phyloP scores from a whole-genome alignment of 257 asterid genomes.

The Nicotiana tabacum region DNA sequence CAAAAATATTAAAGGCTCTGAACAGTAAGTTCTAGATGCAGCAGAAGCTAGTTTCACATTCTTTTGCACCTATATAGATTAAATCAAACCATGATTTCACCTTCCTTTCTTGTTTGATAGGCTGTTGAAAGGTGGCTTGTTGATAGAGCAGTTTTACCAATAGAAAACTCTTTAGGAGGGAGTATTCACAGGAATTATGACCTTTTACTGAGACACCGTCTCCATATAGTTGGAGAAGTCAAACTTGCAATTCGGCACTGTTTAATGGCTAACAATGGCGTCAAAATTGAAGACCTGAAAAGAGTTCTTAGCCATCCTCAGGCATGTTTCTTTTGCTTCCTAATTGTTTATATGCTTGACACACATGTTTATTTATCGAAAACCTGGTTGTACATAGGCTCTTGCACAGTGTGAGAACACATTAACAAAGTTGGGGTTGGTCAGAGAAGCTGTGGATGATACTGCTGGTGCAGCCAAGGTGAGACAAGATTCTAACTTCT shows the following conservation, averaged over 20 bases:
- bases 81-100: constrained; percentile 4
- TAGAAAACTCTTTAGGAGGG: constrained; percentile 95
- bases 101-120: constrained; percentile 31
- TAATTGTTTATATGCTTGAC: not conserved
- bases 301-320: constrained; percentile 99
- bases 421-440: constrained; percentile 76
- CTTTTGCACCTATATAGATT: not conserved
- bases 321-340: constrained; percentile 37
- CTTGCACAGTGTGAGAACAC: constrained; percentile 99
- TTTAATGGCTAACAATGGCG: constrained; percentile 81
- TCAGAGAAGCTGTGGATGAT: constrained; percentile 97
- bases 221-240: constrained; percentile 99
- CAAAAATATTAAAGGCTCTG: not conserved
- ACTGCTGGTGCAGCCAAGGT: constrained; percentile 99
- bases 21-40: not conserved
- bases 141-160: constrained; percentile 96
- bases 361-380: not conserved
- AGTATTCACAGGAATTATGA: constrained; percentile 98
- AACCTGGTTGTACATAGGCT: constrained; percentile 50
- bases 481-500: not conserved
- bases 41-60: not conserved
- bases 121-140: constrained; percentile 97
- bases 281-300: constrained; percentile 57
- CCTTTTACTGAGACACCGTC: constrained; percentile 82
- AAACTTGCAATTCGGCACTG: constrained; percentile 87